Evolutionary conservation across 768 basidiomycete genomes (phyloP).

Genomic region (Tricholomella constricta): DNA sequence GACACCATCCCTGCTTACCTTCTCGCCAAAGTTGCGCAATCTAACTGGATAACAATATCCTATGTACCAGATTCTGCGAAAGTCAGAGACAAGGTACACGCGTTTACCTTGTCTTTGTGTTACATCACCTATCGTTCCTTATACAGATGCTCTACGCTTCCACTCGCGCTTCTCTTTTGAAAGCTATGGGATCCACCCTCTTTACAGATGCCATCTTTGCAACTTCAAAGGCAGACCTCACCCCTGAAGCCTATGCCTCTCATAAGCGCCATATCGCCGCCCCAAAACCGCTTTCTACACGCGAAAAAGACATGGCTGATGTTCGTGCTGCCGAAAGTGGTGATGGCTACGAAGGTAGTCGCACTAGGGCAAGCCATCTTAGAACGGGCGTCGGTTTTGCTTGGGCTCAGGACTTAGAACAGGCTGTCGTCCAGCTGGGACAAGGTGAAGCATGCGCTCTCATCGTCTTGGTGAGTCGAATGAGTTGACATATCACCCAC

Average conservation of each 20-base stretch:
- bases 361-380: slow-evolving; percentile 54
- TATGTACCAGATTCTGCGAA: slow-evolving; percentile 85
- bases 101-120: not conserved
- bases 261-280: slow-evolving; percentile 73
- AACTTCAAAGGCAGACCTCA: slow-evolving; percentile 67
- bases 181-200: slow-evolving; percentile 69
- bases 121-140: slow-evolving; percentile 3
- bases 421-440: slow-evolving; percentile 63
- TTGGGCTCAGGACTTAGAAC: slow-evolving; percentile 68
- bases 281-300: slow-evolving; percentile 78
- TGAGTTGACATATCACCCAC: not conserved
- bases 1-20: slow-evolving; percentile 74
- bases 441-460: slow-evolving; percentile 50
- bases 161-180: slow-evolving; percentile 67
- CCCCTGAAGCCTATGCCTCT: slow-evolving; percentile 67
- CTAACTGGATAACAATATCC: slow-evolving; percentile 73
- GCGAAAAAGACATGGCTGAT: slow-evolving; percentile 81
- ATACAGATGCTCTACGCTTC: slow-evolving; percentile 88
- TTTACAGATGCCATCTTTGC: slow-evolving; percentile 82
- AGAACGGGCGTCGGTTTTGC: slow-evolving; percentile 62
- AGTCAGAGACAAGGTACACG: slow-evolving; percentile 77
- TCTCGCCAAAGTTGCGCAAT: slow-evolving; percentile 60
- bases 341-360: slow-evolving; percentile 58
- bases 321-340: slow-evolving; percentile 72
- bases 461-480: slow-evolving; percentile 61